Conservation (phyloP, 1,284 basidiomycete species). For the Apiotrichum siamense region DNA sequence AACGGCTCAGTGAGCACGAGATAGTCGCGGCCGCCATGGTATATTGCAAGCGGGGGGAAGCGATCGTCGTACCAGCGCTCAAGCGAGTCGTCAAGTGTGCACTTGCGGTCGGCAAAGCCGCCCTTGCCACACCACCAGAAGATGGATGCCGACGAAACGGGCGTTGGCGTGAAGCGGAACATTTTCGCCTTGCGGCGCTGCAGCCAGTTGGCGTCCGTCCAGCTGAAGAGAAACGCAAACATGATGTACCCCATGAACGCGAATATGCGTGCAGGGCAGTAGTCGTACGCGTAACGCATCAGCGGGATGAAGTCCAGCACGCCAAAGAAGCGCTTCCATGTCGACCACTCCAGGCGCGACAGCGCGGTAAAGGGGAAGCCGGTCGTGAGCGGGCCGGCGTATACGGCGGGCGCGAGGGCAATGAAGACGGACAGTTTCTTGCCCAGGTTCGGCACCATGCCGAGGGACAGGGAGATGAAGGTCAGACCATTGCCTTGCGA, state of each 20-base stretch:
- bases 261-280: conserved; percentile 51
- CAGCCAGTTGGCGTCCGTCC: conserved; percentile 61
- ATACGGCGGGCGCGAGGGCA: conserved; percentile 59
- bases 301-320: conserved; percentile 59
- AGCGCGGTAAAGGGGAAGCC: conserved; percentile 56
- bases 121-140: conserved; percentile 60
- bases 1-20: conserved; percentile 53
- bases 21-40: conserved; percentile 53
- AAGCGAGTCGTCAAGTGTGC: conserved; percentile 53
- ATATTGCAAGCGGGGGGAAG: conserved; percentile 57
- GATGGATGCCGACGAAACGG: conserved; percentile 53
- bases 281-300: conserved; percentile 58
- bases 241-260: conserved; percentile 50
- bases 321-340: conserved; percentile 56
- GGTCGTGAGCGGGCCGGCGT: conserved; percentile 56
- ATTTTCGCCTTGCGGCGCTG: conserved; percentile 56
- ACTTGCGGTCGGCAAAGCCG: conserved; percentile 56
- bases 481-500: conserved; percentile 57
- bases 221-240: conserved; percentile 56
- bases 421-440: conserved; percentile 55
- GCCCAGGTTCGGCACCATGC: conserved; percentile 56
- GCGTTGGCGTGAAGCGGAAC: conserved; percentile 60
- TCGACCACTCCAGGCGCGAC: conserved; percentile 53
- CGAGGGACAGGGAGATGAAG: conserved; percentile 55
- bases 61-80: conserved; percentile 55